Evolutionary conservation across 2,329 filamentous ascomycete genomes (phyloP), one percentile per base, ranked within the genome.

Genomic region (Paramyrothecium sp.): DNA sequence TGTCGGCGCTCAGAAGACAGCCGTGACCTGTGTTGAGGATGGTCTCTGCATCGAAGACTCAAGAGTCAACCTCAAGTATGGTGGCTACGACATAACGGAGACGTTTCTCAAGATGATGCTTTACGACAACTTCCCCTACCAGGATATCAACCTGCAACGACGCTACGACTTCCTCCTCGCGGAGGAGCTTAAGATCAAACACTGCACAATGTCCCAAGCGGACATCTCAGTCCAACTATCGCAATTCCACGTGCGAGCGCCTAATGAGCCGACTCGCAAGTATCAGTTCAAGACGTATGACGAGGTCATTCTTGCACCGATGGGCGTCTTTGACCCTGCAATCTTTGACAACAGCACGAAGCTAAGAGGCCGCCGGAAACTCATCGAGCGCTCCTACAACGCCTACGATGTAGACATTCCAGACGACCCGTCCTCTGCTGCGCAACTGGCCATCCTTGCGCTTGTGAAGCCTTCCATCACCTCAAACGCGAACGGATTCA

Each of bases 31-130:
- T 65, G 93, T 99, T 12, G 95, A 99, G 67, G 95, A 99, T 72
- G 95, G 95, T 2, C 89, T 99, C 75, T 92, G 91, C 68, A 84
- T 97, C 23, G 95, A 98, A 62, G 94, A 97, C 69, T 99, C 95
- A 17, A 87, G 95, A 17, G 86, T 99, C 70, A 98, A 98, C 71
- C 78, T 99, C 62, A 98, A 99, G 72, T 96, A 89, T 67, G 95
- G 95, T 53, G 95, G 95, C 1, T 88, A 84, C 66, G 95, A 99
- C 72, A 90, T 98, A 41, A 98, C 95, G 0, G 92, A 97, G 66
- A 90, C 91, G 0, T 97, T 99, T 67, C 83, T 97, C 71, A 97
- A 95, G 76, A 98, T 98, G 94, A 92, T 98, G 89, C 85, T 99
- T 2, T 92, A 90, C 73, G 93, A 97, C 71, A 90, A 95, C 67